Base-by-base conservation (phyloP, 768 basidiomycete species). In the Neoboletus subvelutipes region DNA sequence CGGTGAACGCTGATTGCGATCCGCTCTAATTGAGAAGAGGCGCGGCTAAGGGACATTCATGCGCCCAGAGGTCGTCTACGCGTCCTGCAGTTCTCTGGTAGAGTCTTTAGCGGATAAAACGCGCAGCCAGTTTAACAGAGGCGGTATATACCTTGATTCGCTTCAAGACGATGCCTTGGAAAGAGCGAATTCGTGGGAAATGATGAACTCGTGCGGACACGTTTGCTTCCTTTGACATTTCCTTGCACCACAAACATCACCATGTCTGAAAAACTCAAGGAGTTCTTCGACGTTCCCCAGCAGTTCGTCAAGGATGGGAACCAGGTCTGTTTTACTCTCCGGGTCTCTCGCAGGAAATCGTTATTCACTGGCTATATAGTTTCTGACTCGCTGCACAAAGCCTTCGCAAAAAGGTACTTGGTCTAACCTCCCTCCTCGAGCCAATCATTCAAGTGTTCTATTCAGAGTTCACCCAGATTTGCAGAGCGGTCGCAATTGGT, bases 301-400 rank as follows among this genome's bases (percentile, higher is more conserved):
- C 85, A 94, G 66, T 98, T 98, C 74, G 65, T 94, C 64, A 89
- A 83, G 66, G 97, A 99, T 65, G 96, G 96, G 55, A 91, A 90
- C 66, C 92, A 94, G 81, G 96, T 93, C 41, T 56, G 83, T 75
- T 34, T 5, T 50, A 12, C 12, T 33, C 8, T 46, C 15, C 3
- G 10, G 6, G 0, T 33, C 5, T 34, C 26, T 24, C 1, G 12
- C 7, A 1, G 10, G 12, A 42, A 39, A 34, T 33, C 31, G 47
- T 64, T 50, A 26, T 64, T 69, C 42, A 58, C 58, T 31, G 37
- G 28, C 6, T 11, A 4, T 3, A 26, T 55, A 98, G 97, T 98
- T 99, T 80, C 77, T 99, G 61, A 90, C 87, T 65, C 87, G 95
- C 70, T 99, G 97, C 83, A 96, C 94, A 56, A 99, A 99, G 78